Evolutionary conservation across 2,329 filamentous ascomycete species (phyloP).

Genomic region (Claviceps paspali): DNA sequence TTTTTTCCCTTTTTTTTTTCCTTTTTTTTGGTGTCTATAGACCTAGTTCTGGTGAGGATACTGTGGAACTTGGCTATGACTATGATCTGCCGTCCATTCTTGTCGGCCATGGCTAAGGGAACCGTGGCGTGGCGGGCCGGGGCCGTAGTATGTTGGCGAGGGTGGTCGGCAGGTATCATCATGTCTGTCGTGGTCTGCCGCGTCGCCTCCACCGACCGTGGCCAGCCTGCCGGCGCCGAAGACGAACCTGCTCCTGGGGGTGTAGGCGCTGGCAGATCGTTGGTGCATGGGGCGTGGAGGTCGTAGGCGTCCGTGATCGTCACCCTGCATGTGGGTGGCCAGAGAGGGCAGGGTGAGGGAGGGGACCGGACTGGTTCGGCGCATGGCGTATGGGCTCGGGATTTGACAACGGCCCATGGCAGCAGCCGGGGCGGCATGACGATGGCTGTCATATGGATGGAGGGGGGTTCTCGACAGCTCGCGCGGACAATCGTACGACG

Average conservation of each 20-base stretch:
- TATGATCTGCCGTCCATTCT: conserved; percentile 2
- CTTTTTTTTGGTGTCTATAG: not conserved
- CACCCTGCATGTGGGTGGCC: conserved; percentile 8
- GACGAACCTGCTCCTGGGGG: conserved; percentile 6
- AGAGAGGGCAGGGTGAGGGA: conserved; percentile 11
- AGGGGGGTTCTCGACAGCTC: not conserved
- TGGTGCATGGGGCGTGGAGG: conserved; percentile 8
- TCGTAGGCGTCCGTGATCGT: not conserved
- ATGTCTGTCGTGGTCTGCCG: conserved; percentile 1
- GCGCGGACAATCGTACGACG: conserved; percentile 1
- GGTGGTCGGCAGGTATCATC: conserved; percentile 1
- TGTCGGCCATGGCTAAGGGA: not conserved
- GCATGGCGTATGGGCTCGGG: not conserved
- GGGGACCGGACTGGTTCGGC: conserved; percentile 1
- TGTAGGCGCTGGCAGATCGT: conserved; percentile 11
- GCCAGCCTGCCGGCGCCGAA: conserved; percentile 7
- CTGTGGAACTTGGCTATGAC: conserved; percentile 1
- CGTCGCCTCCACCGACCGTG: conserved; percentile 8
- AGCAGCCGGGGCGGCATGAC: not conserved
- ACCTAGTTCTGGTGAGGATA: not conserved
- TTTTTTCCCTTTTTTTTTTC: not conserved
- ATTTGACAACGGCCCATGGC: not conserved
- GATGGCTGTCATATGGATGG: not conserved
- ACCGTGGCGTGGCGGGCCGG: conserved; percentile 4
- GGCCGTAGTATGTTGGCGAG: conserved; percentile 3